phyloP scores from a whole-genome alignment of 208 protist genomes.

The Leishmania braziliensis region DNA sequence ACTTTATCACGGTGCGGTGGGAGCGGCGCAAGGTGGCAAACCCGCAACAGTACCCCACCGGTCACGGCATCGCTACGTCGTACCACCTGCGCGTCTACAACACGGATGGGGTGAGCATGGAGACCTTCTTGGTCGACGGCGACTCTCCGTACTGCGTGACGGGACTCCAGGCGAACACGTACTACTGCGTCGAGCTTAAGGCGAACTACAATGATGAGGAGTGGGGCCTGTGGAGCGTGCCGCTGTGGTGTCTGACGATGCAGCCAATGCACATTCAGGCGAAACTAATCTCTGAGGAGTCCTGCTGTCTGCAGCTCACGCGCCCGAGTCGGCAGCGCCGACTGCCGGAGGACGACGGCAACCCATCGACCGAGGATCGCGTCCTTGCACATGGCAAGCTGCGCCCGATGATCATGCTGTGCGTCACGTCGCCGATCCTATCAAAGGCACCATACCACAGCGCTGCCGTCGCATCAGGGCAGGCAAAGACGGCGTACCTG shows the following conservation, averaged over 20 bases:
- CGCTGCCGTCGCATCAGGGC: background rate
- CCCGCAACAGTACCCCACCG: constrained; percentile 83
- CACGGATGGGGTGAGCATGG: constrained; percentile 60
- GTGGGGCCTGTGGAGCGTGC: constrained; percentile 91
- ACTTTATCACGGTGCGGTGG: constrained; percentile 88
- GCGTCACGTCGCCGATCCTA: constrained; percentile 86
- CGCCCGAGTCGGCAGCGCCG: constrained; percentile 75
- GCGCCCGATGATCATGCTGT: constrained; percentile 85
- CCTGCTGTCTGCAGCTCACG: constrained; percentile 75
- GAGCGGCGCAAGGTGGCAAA: constrained; percentile 81
- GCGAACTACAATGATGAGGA: constrained; percentile 94
- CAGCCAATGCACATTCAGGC: constrained; percentile 83
- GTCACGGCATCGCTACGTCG: constrained; percentile 80
- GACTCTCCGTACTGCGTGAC: constrained; percentile 89
- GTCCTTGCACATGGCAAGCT: constrained; percentile 53
- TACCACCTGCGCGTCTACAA: constrained; percentile 93
- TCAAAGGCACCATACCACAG: constrained; percentile 67
- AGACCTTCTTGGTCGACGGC: constrained; percentile 86
- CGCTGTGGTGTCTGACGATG: constrained; percentile 92
- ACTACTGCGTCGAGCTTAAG: constrained; percentile 92
- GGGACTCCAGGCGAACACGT: constrained; percentile 83
- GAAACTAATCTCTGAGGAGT: constrained; percentile 91
- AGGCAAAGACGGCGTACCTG: constrained; percentile 40
- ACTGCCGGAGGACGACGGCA: constrained; percentile 89
- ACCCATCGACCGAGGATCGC: constrained; percentile 53